These are phyloP conservation scores for Striga asiatica DNA, from an alignment of 257 asterid genomes.

Conservation along the genomic window DNA sequence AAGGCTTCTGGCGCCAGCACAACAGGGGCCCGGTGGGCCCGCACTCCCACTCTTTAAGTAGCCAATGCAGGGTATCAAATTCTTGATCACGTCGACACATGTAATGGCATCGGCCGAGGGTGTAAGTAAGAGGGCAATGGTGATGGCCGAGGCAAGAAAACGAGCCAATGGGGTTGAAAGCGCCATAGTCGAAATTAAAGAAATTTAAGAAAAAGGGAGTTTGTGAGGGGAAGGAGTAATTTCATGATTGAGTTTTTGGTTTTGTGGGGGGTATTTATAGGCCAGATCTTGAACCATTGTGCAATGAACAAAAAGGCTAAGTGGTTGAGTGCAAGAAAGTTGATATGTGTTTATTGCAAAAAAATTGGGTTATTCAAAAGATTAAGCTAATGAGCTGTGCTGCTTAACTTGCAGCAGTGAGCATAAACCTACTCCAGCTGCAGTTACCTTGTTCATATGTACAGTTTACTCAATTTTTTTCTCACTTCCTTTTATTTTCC, in stretches of 20 bases:
- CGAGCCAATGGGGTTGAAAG: slow-evolving; percentile 16
- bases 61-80: slow-evolving; percentile 37
- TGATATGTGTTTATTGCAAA: not conserved
- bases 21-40: slow-evolving; percentile 38
- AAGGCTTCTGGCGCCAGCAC: slow-evolving; percentile 36
- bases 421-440: slow-evolving; percentile 25
- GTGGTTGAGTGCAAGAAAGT: slow-evolving; percentile 31
- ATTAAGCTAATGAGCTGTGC: slow-evolving; percentile 14
- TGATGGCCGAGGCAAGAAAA: slow-evolving; percentile 8
- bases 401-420: slow-evolving; percentile 20
- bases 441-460: too few relatives aligned
- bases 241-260: not conserved
- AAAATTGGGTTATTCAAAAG: not conserved
- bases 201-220: not conserved
- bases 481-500: not conserved
- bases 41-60: slow-evolving; percentile 50
- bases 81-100: slow-evolving; percentile 42
- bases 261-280: slow-evolving; percentile 4
- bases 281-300: not conserved
- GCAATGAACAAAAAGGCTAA: not conserved
- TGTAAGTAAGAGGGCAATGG: not conserved
- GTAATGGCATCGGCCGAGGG: slow-evolving; percentile 24
- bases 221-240: not conserved
- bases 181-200: slow-evolving; percentile 11
- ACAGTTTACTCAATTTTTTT: too few relatives aligned